Percentiles rank a stretch among this genome's conserved stretches.
phyloP scores from a whole-genome alignment of 805 yeast genomes.

The Scheffersomyces stipitis region DNA sequence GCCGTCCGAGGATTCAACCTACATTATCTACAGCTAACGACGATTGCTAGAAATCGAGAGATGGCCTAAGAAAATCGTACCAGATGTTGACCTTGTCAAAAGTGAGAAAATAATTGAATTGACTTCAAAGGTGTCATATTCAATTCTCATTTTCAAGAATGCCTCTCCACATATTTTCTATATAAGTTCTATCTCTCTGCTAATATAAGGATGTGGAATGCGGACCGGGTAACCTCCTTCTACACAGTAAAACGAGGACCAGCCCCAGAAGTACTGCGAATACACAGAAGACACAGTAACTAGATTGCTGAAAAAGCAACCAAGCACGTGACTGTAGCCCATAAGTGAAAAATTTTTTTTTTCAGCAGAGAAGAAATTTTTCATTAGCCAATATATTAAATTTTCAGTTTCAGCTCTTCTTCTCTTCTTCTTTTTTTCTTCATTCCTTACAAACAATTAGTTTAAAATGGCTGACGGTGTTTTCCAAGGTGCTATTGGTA shows the following conservation, averaged over 20 bases:
- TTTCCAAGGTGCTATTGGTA: constrained; percentile 84
- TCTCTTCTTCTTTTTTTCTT: constrained; percentile 6
- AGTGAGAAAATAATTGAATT: too few species aligned
- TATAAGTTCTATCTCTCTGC: too few species aligned
- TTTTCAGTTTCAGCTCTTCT: constrained; percentile 1
- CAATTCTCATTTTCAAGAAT: too few species aligned
- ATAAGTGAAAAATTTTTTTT: constrained; percentile 17
- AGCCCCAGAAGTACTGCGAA: background rate
- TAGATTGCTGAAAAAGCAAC: background rate
- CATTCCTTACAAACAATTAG: constrained; percentile 7
- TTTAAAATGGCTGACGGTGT: constrained; percentile 92
- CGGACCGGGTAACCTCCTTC: constrained; percentile 2
- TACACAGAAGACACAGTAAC: background rate
- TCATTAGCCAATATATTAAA: constrained; percentile 4
- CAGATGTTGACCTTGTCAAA: too few species aligned
- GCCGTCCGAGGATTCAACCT: too few species aligned
- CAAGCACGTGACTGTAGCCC: background rate
- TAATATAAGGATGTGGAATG: too few species aligned
- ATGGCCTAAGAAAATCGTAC: too few species aligned
- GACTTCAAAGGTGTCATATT: too few species aligned
- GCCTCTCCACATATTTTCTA: too few species aligned
- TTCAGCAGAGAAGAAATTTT: constrained; percentile 2
- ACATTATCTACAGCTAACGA: too few species aligned
- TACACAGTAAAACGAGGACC: background rate
- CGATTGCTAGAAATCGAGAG: too few species aligned